Base-by-base conservation (phyloP, 805 yeast genomes). In the Myxozyma neotropica region DNA sequence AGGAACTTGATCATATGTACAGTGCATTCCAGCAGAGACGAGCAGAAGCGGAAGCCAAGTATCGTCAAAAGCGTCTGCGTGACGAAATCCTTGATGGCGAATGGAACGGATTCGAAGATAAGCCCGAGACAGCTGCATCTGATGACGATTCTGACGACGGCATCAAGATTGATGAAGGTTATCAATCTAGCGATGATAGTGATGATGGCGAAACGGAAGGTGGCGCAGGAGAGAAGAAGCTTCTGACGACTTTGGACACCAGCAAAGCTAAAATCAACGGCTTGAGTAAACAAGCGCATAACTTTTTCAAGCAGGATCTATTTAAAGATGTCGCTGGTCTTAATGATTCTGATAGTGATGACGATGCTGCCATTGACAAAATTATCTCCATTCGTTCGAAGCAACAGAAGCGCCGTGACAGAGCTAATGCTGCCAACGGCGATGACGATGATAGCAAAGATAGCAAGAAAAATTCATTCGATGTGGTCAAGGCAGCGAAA, bases 1-100 rank as follows among this genome's bases (percentile, higher is more conserved):
- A 82, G 8, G 88, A 91, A 75, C 79, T 94, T 58, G 90, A 92
- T 71, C 80, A 79, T 60, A 89, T 91, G 96, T 64, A 65, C 71
- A 76, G 78, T 52, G 78, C 81, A 40, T 90, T 83, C 72, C 89
- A 89, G 71, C 73, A 71, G 50, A 69, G 70, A 48, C 72, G 70
- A 55, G 72, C 75, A 4, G 74, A 71, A 44, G 48, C 70, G 23
- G 81, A 80, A 58, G 80, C 85, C 19, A 81, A 78, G 62, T 80
- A 75, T 64, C 74, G 78, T 35, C 85, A 85, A 19, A 80, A 81
- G 69, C 74, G 76, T 62, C 75, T 78, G 43, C 76, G 86, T 55
- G 82, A 82, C 12, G 80, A 78, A 55, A 75, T 58, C 15, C 75
- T 75, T 53, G 83, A 80, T 47, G 80, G 77, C 50, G 78, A 75